Conservation (phyloP, 345 rosid genomes). For the Populus pruinosa region DNA sequence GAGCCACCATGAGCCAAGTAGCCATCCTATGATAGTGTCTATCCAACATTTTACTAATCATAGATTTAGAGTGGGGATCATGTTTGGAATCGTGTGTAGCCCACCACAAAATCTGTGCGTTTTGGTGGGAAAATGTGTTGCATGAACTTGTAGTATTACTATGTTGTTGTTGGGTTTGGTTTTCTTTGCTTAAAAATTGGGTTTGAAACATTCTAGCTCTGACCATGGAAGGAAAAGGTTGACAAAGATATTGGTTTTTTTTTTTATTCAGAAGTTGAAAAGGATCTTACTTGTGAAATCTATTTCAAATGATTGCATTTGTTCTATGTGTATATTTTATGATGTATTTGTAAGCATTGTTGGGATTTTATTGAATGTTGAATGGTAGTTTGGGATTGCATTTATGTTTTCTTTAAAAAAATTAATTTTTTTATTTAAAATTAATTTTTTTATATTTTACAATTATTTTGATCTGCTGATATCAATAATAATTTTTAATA, state of each 20-base stretch:
- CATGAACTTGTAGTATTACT: not conserved
- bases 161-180: not conserved
- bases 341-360: not conserved
- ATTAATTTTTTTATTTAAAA: no score
- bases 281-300: not conserved
- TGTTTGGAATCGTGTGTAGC: slow-evolving; percentile 15
- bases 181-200: not conserved
- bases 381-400: no score
- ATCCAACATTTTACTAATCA: not conserved
- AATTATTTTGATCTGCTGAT: no score
- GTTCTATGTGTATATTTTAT: not conserved
- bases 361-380: not conserved
- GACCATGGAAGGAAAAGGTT: not conserved
- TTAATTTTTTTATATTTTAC: no score
- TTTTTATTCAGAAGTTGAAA: not conserved
- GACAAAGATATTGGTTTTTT: not conserved
- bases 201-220: not conserved
- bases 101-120: slow-evolving; percentile 17
- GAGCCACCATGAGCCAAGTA: no score
- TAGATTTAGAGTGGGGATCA: not conserved
- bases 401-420: no score
- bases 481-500: no score
- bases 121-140: not conserved
- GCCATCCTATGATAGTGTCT: not conserved
- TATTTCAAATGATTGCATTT: slow-evolving; percentile 1